These are phyloP conservation scores for Termitomyces sp. DNA, from an alignment of 1,284 basidiomycete species.

Conservation along the genomic window DNA sequence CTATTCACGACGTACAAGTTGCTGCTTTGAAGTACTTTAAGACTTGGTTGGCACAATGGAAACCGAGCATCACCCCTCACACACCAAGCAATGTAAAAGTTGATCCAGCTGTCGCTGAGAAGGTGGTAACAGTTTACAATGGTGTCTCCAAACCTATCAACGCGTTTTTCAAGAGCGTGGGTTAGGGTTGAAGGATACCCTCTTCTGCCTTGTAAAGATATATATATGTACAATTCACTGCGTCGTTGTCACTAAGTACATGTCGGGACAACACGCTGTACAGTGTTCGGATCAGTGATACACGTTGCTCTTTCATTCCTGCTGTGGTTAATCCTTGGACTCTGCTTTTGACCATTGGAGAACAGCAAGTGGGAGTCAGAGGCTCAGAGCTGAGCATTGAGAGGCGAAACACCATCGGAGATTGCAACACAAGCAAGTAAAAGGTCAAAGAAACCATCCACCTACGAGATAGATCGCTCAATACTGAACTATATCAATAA, in stretches of 20 bases:
- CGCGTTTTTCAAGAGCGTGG: conserved; percentile 26
- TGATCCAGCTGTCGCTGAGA: neutral
- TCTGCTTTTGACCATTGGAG: neutral
- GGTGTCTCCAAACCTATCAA: conserved; percentile 26
- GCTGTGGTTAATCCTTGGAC: neutral
- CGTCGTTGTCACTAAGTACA: neutral
- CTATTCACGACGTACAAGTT: conserved; percentile 49
- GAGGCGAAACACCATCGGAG: conserved; percentile 55
- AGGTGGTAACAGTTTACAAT: neutral
- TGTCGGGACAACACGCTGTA: neutral
- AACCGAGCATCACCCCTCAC: conserved; percentile 16
- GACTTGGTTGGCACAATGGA: conserved; percentile 48
- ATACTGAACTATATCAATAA: neutral
- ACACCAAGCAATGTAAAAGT: neutral
- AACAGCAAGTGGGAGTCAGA: neutral
- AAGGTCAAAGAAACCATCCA: conserved; percentile 54
- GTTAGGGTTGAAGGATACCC: neutral
- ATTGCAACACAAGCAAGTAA: conserved; percentile 54
- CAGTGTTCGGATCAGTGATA: no score
- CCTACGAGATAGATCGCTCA: conserved; percentile 3
- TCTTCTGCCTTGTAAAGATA: neutral
- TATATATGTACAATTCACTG: neutral
- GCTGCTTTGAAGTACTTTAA: conserved; percentile 32
- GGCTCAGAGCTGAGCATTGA: conserved; percentile 30
- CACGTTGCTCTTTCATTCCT: neutral